phyloP scores from a whole-genome alignment of 176 grass and related monocot species.

The Cenchrus fungigraminus region DNA sequence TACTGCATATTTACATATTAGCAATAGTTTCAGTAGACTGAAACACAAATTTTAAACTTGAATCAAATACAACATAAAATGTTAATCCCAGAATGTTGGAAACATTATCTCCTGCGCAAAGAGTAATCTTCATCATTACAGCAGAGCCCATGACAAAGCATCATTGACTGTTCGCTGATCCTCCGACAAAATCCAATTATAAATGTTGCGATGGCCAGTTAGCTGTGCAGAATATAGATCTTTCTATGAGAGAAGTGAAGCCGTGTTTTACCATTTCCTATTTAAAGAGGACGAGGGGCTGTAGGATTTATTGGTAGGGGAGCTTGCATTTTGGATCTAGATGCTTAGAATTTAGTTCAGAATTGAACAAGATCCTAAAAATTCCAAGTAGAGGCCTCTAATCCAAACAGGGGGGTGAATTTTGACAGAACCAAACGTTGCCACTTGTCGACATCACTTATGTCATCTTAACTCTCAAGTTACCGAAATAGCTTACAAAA shows the following conservation, averaged over 20 bases:
- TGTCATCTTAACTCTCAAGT: neutral
- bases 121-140: neutral
- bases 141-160: slow-evolving; percentile 8
- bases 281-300: neutral
- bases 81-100: neutral
- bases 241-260: slow-evolving; percentile 11
- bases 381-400: neutral
- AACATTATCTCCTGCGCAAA: neutral
- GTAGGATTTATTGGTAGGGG: neutral
- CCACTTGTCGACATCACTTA: neutral
- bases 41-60: slow-evolving; percentile 15
- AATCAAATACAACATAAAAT: slow-evolving; percentile 28
- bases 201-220: slow-evolving; percentile 11
- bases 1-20: neutral
- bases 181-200: neutral
- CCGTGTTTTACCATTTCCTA: neutral
- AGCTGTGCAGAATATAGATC: neutral
- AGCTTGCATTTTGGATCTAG: neutral
- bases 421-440: neutral
- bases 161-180: neutral
- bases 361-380: neutral
- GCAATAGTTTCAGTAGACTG: neutral
- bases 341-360: neutral
- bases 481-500: slow-evolving; percentile 25
- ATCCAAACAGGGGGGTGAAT: neutral